These are phyloP conservation scores for Lycium ferocissimum DNA, from an alignment of 257 asterid species.

Conservation along the genomic window DNA sequence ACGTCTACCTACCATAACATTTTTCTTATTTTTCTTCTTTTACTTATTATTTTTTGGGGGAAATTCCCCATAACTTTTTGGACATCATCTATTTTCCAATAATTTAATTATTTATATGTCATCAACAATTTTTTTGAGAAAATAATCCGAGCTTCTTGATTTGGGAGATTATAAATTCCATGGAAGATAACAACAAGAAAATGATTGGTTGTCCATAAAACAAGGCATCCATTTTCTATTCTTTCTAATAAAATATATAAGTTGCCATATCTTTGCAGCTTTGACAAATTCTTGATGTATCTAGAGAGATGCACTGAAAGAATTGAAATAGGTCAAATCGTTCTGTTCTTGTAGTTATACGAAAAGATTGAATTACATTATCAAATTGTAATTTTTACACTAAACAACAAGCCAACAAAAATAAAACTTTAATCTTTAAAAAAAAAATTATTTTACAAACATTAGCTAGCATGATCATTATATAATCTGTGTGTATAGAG, in stretches of 20 bases:
- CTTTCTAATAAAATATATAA: neutral
- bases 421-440: too few species aligned
- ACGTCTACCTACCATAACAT: neutral
- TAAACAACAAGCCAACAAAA: too few species aligned
- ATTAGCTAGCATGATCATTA: too few species aligned
- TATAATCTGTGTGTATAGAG: too few species aligned
- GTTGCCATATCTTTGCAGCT: neutral
- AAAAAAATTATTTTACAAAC: too few species aligned
- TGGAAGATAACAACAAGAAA: slow-evolving; percentile 16
- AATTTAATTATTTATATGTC: neutral
- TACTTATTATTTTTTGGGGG: neutral
- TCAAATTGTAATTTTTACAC: too few species aligned
- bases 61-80: neutral
- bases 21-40: neutral
- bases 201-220: slow-evolving; percentile 33
- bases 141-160: slow-evolving; percentile 21
- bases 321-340: too few species aligned
- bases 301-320: too few species aligned
- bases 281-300: neutral
- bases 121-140: too few species aligned
- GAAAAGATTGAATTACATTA: too few species aligned
- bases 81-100: neutral
- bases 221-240: slow-evolving; percentile 21
- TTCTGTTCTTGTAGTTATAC: too few species aligned
- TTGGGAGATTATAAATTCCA: slow-evolving; percentile 27